phyloP scores from a whole-genome alignment of 495 filamentous ascomycete species.

The Aspergillus haitiensis region DNA sequence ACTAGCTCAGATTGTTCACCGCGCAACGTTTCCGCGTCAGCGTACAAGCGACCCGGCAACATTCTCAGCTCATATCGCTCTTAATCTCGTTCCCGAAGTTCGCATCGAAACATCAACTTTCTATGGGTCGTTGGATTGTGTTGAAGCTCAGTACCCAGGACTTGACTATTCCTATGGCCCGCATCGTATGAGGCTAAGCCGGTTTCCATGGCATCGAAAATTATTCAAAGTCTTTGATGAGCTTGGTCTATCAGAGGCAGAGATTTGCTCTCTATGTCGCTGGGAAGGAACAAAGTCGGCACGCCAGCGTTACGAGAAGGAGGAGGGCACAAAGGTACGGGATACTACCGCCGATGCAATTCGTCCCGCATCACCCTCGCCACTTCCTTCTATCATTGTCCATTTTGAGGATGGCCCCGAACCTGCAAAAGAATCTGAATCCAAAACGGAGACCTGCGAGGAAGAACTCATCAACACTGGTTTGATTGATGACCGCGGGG shows the following conservation, averaged over 20 bases:
- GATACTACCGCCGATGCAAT: conserved; percentile 80
- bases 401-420: conserved; percentile 36
- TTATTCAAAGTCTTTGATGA: conserved; percentile 82
- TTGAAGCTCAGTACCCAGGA: conserved; percentile 88
- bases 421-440: conserved; percentile 35
- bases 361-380: conserved; percentile 36
- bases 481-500: conserved; percentile 28
- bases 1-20: conserved; percentile 57
- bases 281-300: conserved; percentile 96
- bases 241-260: conserved; percentile 69
- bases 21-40: conserved; percentile 57
- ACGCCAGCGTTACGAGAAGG: conserved; percentile 77
- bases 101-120: conserved; percentile 80
- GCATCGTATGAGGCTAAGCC: conserved; percentile 80
- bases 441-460: conserved; percentile 29
- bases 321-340: conserved; percentile 67
- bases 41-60: conserved; percentile 54
- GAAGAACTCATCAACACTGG: conserved; percentile 31
- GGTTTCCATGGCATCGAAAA: conserved; percentile 76
- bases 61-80: conserved; percentile 59
- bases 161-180: conserved; percentile 79
- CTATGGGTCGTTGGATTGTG: conserved; percentile 80
- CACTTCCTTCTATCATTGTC: conserved; percentile 34
- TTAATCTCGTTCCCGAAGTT: conserved; percentile 83
- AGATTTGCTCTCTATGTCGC: conserved; percentile 77